phyloP scores from a whole-genome alignment of 495 filamentous ascomycete genomes.

The Chaetomidium leptoderma region DNA sequence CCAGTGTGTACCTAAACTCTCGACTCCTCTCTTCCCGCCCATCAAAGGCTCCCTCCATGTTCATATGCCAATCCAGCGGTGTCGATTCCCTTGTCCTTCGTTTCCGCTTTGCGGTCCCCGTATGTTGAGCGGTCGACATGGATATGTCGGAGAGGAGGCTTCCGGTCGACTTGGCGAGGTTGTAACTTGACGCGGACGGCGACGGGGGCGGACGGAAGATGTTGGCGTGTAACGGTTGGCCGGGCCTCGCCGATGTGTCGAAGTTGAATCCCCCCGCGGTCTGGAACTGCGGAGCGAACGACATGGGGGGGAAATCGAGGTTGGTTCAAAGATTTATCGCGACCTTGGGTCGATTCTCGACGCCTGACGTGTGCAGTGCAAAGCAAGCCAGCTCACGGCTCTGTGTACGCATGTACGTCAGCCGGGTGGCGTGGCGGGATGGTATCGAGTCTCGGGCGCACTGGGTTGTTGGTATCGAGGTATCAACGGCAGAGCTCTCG shows the following conservation, averaged over 20 bases:
- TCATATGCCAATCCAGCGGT: conserved; percentile 33
- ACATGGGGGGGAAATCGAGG: conserved; percentile 31
- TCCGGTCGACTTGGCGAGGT: conserved; percentile 51
- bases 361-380: conserved; percentile 1
- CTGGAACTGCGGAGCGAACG: conserved; percentile 40
- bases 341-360: not conserved
- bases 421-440: not conserved
- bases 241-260: conserved; percentile 37
- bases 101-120: conserved; percentile 41
- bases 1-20: conserved; percentile 45
- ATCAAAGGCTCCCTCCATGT: conserved; percentile 27
- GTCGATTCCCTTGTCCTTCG: conserved; percentile 35
- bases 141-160: conserved; percentile 45
- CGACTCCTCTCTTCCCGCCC: conserved; percentile 23
- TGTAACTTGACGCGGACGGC: conserved; percentile 58
- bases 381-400: not conserved
- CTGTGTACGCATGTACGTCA: not conserved
- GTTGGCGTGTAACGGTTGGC: conserved; percentile 46
- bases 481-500: not conserved
- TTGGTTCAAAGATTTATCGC: not conserved
- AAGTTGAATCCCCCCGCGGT: conserved; percentile 51
- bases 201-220: conserved; percentile 68
- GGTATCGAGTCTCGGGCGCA: not conserved
- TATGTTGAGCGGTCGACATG: conserved; percentile 25
- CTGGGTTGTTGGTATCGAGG: not conserved